Evolutionary conservation across 2,329 filamentous ascomycete genomes (phyloP), one percentile per base, ranked within the genome.

Genomic region (Moelleriella libera): DNA sequence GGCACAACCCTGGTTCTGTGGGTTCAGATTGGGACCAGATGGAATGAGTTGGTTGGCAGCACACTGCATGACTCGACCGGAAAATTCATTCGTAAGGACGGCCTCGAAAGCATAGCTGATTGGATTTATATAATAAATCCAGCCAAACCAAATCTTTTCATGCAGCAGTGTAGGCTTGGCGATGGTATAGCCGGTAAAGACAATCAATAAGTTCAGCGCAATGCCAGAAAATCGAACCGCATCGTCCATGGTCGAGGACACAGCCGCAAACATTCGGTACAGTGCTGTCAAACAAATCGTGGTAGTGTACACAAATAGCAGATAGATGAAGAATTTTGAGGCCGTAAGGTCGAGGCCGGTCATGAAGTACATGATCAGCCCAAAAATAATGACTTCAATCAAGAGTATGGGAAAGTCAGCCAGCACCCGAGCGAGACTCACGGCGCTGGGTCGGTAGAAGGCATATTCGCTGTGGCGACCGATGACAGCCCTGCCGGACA

Each of bases 31-130:
- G 1, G 68, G 62, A 0, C 70, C 71, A 30, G 65, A 64, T 0
- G 71, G 71, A 1, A 74, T 65, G 9, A 74, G 64, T 70, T 71
- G 64, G 1, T 51, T 50, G 0, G 68, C 60, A 0, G 64, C 63
- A 43, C 71, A 45, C 30, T 48, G 80, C 85, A 1, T 74, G 73
- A 30, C 56, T 56, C 21, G 41, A 9, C 1, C 56, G 67, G 53
- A 49, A 51, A 85, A 86, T 57, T 86, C 82, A 59, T 85, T 85
- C 48, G 77, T 66, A 75, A 82, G 78, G 34, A 84, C 64, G 0
- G 72, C 67, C 54, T 85, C 81, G 55, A 84, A 85, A 1, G 70
- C 78, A 52, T 85, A 85, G 0, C 72, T 74, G 12, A 85, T 72
- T 1, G 80, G 79, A 47, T 84, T 74, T 43, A 83, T 62, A 52